These are phyloP conservation scores for Apiospora sp. DNA, from an alignment of 2,329 filamentous ascomycete genomes.

Conservation along the genomic window DNA sequence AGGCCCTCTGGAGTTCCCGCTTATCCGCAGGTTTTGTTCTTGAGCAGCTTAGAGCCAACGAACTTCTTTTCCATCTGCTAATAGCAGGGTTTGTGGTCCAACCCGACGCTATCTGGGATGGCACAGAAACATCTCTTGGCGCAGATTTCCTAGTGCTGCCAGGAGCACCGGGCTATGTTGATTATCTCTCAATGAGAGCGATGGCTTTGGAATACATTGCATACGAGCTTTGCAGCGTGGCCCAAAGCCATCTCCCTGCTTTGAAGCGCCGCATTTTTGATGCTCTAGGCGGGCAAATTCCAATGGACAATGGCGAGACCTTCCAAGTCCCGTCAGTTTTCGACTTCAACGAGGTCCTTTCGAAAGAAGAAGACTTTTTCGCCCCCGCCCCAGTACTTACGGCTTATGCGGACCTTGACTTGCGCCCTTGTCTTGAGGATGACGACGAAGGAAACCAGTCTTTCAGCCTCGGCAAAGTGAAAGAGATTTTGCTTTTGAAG, in stretches of 20 bases:
- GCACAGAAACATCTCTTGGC: slow-evolving; percentile 59
- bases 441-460: slow-evolving; percentile 64
- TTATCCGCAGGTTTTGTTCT: slow-evolving; percentile 80
- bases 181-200: slow-evolving; percentile 81
- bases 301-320: slow-evolving; percentile 70
- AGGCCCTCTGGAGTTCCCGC: slow-evolving; percentile 83
- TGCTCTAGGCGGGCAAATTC: slow-evolving; percentile 80
- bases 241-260: slow-evolving; percentile 73
- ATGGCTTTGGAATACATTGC: slow-evolving; percentile 85
- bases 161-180: slow-evolving; percentile 73
- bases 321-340: slow-evolving; percentile 80
- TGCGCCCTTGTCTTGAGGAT: slow-evolving; percentile 69
- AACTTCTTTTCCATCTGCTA: slow-evolving; percentile 82
- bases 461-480: slow-evolving; percentile 75
- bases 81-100: slow-evolving; percentile 75
- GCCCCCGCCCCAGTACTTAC: slow-evolving; percentile 60
- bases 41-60: slow-evolving; percentile 79
- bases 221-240: slow-evolving; percentile 81
- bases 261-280: slow-evolving; percentile 74
- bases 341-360: slow-evolving; percentile 83
- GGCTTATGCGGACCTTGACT: slow-evolving; percentile 71
- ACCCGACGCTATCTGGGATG: slow-evolving; percentile 77
- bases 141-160: slow-evolving; percentile 74
- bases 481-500: slow-evolving; percentile 76
- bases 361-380: slow-evolving; percentile 59